Evolutionary conservation across 192 early-diverging fungal genomes (phyloP), one percentile per base, ranked within the genome.

Genomic region (Coemansia nantahalensis): DNA sequence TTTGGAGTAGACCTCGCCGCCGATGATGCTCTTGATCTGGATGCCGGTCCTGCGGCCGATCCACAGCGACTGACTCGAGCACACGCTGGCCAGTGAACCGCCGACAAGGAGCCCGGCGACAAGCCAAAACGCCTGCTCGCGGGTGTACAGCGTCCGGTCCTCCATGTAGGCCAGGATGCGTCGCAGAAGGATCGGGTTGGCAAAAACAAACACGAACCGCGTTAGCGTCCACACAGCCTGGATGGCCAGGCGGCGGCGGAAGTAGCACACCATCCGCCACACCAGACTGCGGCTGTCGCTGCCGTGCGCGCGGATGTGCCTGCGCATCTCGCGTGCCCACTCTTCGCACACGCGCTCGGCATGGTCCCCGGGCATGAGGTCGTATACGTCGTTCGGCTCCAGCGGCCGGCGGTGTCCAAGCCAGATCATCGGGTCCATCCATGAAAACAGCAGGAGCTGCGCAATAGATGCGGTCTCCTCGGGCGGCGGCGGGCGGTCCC

Each of bases 1-100:
- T 56, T 88, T 90, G n/a, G 73, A 65, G 39, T 86, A 86, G 8
- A 90, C 80, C 49, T 90, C 88, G 18, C 81, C 85, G 21, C 83
- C 67, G 22, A 85, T 48, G 39, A 86, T 85, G 7, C 77, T 61
- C 33, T 83, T 81, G 28, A 82, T 77, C 48, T 83, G 85, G 37
- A 90, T 74, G 28, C 82, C 79, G 16, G 87, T 65, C 32, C 82
- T 79, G 18, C 88, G 84, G 18, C 88, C 88, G 39, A 85, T 83
- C 61, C 83, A 86, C 48, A 90, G 68, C 1, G 83, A 81, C 43
- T 82, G 80, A 56, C 86, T 84, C 39, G 81, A 81, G 39, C 65
- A 69, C 18, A 79, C 46, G 4, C 66, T 74, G 33, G 80, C 79
- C 8, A 82, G 32, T 4, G 66, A 61, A 1, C 54, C 54, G 5